A percentile compares a stretch with the other conserved stretches of the same genome.
These are phyloP conservation scores for Neocatenulostroma microsporum DNA, from an alignment of 2,329 filamentous ascomycete species.

Conservation along the genomic window DNA sequence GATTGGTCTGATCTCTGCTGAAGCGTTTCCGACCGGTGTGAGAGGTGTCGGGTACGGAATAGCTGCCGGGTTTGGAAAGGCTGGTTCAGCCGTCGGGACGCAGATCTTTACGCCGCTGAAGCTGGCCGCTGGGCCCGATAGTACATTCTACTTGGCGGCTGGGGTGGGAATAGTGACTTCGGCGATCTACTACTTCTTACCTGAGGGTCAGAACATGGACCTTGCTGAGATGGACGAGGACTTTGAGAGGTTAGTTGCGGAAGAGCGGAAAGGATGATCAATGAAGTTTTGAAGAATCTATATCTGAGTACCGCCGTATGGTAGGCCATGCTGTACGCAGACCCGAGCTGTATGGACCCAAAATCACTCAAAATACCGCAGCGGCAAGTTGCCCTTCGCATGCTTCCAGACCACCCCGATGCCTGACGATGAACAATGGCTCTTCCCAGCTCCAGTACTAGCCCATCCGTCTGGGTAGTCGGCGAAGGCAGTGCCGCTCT, in stretches of 20 bases:
- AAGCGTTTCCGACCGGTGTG: conserved; percentile 47
- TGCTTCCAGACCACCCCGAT: too few species aligned
- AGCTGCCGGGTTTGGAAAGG: conserved; percentile 46
- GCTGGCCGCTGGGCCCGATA: not conserved
- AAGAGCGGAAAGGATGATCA: too few species aligned
- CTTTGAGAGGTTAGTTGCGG: not conserved
- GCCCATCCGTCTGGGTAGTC: too few species aligned
- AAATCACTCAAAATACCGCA: too few species aligned
- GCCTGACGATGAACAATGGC: too few species aligned
- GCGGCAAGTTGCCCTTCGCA: too few species aligned
- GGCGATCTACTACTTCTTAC: conserved; percentile 1
- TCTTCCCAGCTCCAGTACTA: too few species aligned
- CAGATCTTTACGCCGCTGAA: conserved; percentile 40
- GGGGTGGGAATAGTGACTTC: not conserved
- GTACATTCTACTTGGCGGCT: not conserved
- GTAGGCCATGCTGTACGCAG: too few species aligned
- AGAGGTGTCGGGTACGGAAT: conserved; percentile 46
- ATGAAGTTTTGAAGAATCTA: too few species aligned
- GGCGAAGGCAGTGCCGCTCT: too few species aligned
- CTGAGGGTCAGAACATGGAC: conserved; percentile 1
- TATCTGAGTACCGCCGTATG: too few species aligned
- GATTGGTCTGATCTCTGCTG: conserved; percentile 44
- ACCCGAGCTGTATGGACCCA: too few species aligned
- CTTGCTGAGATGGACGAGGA: conserved; percentile 1
- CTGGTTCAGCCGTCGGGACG: conserved; percentile 46